Base-by-base conservation (phyloP, 2,329 filamentous ascomycete genomes). In the Arthrobotrys iridis region DNA sequence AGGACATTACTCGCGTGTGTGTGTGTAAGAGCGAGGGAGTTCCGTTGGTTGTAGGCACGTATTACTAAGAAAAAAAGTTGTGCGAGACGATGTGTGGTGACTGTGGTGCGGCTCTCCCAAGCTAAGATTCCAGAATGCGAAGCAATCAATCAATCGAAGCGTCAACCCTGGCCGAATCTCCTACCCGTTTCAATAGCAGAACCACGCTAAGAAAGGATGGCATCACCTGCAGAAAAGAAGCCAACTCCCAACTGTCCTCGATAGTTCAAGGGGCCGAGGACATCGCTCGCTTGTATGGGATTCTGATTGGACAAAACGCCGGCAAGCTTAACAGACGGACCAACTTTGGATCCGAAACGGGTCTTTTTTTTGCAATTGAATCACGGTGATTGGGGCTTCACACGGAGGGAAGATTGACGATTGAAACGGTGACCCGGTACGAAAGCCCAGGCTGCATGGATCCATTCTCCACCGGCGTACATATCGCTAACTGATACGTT, bases 301-400 rank as follows among this genome's bases (percentile, higher is more conserved):
- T 8, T 52, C 20, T 74, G 62, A 74, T 74, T 74, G 70, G 70
- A 28, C 22, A 37, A 35, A 11, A 4, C 8, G 8, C 20, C 28
- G 45, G 26, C 55, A 43, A 59, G 37, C 55, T 59, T 59, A 28
- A 11, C 26, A 57, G 55, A 40, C 62, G 70, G 70, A 20, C 62
- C 55, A 74, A 74, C 62, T 57, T 24, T 46, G 66, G 8, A 55
- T 28, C 70, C 70, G 70, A 74, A 74, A 74, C 55, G 70, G 62
- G 55, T 11, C 52, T 41, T 74, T 74, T n/a, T 37, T 70, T 65
- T 24, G 52, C 52, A 68, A 68, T 68, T 46, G 26, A 26, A 59
- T 41, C 18, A 37, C 50, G n/a, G 28, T 48, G 63, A 59, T 58
- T 58, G 26, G 63, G 20, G 50, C 20, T 45, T 66, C 10, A 18